These are phyloP conservation scores for Sclerotinia trifoliorum DNA, from an alignment of 2,329 filamentous ascomycete genomes.

Conservation along the genomic window DNA sequence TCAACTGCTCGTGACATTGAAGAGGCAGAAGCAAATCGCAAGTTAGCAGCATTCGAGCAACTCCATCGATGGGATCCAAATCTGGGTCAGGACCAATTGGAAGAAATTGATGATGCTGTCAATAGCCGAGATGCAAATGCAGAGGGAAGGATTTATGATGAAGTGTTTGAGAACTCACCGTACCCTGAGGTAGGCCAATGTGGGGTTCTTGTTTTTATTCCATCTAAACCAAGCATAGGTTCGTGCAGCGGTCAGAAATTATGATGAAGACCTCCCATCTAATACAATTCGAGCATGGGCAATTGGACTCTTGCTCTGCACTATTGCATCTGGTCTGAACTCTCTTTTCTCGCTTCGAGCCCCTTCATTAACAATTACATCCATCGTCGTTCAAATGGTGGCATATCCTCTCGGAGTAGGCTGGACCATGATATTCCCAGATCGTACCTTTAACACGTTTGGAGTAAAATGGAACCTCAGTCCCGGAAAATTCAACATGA, in stretches of 20 bases:
- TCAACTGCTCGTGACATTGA: slow-evolving; percentile 21
- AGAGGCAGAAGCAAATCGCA: slow-evolving; percentile 27
- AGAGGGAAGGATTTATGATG: slow-evolving; percentile 24
- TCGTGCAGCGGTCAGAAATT: slow-evolving; percentile 36
- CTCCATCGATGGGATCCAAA: slow-evolving; percentile 29
- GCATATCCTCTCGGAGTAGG: slow-evolving; percentile 52
- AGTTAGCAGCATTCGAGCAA: slow-evolving; percentile 25
- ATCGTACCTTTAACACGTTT: slow-evolving; percentile 42
- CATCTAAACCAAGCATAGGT: slow-evolving; percentile 20
- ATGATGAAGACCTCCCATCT: slow-evolving; percentile 62
- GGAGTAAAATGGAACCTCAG: slow-evolving; percentile 47
- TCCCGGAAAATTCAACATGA: slow-evolving; percentile 66
- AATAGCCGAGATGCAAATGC: slow-evolving; percentile 24
- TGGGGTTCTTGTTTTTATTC: neutral
- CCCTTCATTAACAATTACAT: slow-evolving; percentile 45
- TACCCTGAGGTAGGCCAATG: slow-evolving; percentile 23
- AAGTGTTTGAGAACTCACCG: slow-evolving; percentile 30
- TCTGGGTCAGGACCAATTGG: slow-evolving; percentile 24
- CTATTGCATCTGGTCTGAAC: slow-evolving; percentile 33
- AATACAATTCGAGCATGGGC: slow-evolving; percentile 65
- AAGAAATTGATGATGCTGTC: slow-evolving; percentile 28
- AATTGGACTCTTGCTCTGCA: slow-evolving; percentile 41
- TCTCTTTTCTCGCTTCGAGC: slow-evolving; percentile 37
- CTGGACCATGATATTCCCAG: slow-evolving; percentile 31
- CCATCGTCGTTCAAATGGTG: slow-evolving; percentile 36